These are phyloP conservation scores for Macrolepiota fuliginosa DNA, from an alignment of 768 basidiomycete species.

Conservation along the genomic window DNA sequence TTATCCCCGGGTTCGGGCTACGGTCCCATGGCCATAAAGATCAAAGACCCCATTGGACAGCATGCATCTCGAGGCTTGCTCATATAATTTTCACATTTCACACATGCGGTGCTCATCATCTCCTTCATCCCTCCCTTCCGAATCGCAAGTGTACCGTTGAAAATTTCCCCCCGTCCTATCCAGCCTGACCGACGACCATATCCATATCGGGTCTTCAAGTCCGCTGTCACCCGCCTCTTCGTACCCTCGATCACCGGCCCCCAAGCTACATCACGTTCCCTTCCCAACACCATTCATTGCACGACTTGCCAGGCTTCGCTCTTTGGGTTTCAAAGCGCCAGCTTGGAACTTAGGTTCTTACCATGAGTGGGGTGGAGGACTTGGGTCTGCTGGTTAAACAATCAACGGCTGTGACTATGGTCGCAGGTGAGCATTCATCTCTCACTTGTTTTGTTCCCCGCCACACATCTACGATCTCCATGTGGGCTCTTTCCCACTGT, in stretches of 20 bases:
- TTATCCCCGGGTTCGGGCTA: no score
- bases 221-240: not conserved
- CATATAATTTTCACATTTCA: no score
- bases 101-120: no score
- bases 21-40: no score
- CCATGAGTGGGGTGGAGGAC: not conserved
- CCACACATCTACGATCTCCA: not conserved
- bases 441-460: not conserved
- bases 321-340: no score
- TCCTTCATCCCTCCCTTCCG: no score
- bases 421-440: constrained; percentile 20
- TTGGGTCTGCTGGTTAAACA: constrained; percentile 15
- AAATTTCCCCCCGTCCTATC: not conserved
- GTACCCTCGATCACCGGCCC: not conserved
- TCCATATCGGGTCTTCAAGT: not conserved
- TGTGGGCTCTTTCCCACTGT: not conserved
- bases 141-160: no score
- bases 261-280: not conserved
- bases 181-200: not conserved
- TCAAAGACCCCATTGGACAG: no score
- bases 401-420: constrained; percentile 23
- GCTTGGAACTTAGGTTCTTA: not conserved
- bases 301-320: not conserved
- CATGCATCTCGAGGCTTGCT: no score
- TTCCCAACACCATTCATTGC: not conserved